Evolutionary conservation across 2,329 filamentous ascomycete species (phyloP).

Genomic region (Exophiala sp.): DNA sequence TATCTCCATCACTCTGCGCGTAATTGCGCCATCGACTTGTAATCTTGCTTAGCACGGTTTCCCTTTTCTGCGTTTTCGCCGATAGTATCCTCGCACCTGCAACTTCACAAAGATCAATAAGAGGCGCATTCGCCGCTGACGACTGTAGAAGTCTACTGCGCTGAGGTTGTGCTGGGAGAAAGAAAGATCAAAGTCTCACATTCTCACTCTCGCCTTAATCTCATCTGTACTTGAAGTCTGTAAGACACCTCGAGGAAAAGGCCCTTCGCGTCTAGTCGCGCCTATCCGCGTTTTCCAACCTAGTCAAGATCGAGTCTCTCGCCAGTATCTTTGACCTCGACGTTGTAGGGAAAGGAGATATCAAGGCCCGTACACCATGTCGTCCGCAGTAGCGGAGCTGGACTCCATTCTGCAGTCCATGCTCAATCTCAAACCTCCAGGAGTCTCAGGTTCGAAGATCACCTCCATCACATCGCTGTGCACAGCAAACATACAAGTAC

Average conservation of each 20-base stretch:
- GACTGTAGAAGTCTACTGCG: conserved; percentile 22
- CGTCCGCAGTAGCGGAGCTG: conserved; percentile 84
- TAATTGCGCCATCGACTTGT: conserved; percentile 16
- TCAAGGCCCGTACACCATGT: conserved; percentile 51
- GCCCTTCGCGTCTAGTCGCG: background rate
- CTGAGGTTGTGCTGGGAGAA: conserved; percentile 2
- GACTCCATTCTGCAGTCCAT: conserved; percentile 88
- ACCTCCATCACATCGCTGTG: conserved; percentile 81
- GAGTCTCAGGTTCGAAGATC: conserved; percentile 91
- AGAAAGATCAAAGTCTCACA: conserved; percentile 10
- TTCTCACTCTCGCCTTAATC: conserved; percentile 5
- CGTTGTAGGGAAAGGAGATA: conserved; percentile 13
- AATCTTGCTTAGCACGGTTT: conserved; percentile 12
- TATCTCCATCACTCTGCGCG: conserved; percentile 11
- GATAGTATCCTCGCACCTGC: conserved; percentile 14
- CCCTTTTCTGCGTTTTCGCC: conserved; percentile 6
- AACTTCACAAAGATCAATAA: conserved; percentile 1
- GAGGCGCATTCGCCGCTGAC: conserved; percentile 15
- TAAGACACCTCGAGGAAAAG: conserved; percentile 7
- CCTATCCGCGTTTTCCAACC: background rate
- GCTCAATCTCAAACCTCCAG: conserved; percentile 85
- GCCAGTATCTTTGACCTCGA: conserved; percentile 13
- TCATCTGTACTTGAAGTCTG: conserved; percentile 13
- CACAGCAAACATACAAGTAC: conserved; percentile 85
- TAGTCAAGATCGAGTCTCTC: conserved; percentile 2